Base-by-base conservation (phyloP, 331 rosid genomes). In the Rosa hybrid region DNA sequence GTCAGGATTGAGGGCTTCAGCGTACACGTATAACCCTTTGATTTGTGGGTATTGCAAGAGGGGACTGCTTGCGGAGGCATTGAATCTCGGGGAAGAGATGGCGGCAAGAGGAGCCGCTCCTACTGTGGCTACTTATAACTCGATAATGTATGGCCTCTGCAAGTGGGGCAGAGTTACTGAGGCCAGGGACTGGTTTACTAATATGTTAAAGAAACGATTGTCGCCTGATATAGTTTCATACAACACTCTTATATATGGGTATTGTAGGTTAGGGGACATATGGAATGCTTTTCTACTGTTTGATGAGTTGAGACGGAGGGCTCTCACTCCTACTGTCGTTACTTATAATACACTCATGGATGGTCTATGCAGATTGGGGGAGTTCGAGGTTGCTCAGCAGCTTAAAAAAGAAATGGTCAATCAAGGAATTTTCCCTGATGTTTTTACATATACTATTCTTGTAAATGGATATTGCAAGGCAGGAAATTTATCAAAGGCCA, bases 341-440 rank as follows among this genome's bases (percentile, higher is more conserved):
- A 93, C 98, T 7, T 93, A 89, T 82, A 93, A 93, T 82, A 87
- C 90, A 3, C 97, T 93, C 82, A 86, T 91, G 27, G 90, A 91
- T 71, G 94, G 97, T 63, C 83, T 85, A 80, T 90, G 93, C 83
- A 84, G 90, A 76, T 68, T 81, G 79, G 98, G 98, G 84, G 67
- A 91, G 77, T 81, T 93, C 87, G 94, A 91, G 69, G 72, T 46
- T 75, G 93, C 94, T 54, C 82, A 2, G 86, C 81, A 18, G 81
- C 80, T 93, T 45, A 93, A 90, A 82, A 82, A 81, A 60, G 86
- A 90, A 78, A 93, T 93, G 98, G 76, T 84, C 45, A 50, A 60
- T 51, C 83, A 44, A 10, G 97, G 96, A 75, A 72, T 87, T 75
- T 17, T 0, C 63, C 93, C 97, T 60, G 97, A 93, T 82, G 87